Evolutionary conservation across 805 yeast species (phyloP), one percentile per base, ranked within the genome.

Genomic region (Candida sonorensis): DNA sequence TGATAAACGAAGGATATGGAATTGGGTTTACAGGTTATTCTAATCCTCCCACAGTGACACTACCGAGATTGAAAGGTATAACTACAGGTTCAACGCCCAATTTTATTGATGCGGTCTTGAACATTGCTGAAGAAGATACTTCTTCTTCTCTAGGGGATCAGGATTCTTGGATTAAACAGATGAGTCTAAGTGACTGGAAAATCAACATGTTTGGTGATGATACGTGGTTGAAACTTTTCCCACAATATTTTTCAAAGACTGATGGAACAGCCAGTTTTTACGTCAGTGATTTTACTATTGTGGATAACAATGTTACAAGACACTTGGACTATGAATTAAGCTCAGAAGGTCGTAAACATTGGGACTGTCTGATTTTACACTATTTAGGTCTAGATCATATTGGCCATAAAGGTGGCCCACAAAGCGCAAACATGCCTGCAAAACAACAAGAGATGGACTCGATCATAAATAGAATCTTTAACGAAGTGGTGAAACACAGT

Each of bases 371-470:
- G 40, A 80, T 92, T 24, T 61, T 92, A 23, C 99, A 92, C 54
- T 92, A 90, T 48, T 61, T 92, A 13, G 99, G 99, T 0, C 63
- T 92, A 18, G 99, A 92, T 53, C 99, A 92, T 53, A 92, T 92
- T 47, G 99, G 99, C 2, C 99, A 92, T 55, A 90, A 87, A 53
- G 94, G 95, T 27, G 99, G 99, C 0, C 90, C 98, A 0, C 47
- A 61, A 5, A 85, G 95, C 9, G 59, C 71, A 0, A 77, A 75
- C 44, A 92, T 92, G 98, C 73, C 77, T 7, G 65, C 61, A 0
- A 92, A 92, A 49, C 97, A 87, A 40, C 36, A 33, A 4, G 98
- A 92, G 54, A 85, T 92, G 95, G 97, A 92, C 52, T 42, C 37
- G 0, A 69, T 92, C 1, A 59, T 88, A 2, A 40, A 65, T 29